Base-by-base conservation (phyloP, 2,329 filamentous ascomycete species). In the Bisporella sp. region DNA sequence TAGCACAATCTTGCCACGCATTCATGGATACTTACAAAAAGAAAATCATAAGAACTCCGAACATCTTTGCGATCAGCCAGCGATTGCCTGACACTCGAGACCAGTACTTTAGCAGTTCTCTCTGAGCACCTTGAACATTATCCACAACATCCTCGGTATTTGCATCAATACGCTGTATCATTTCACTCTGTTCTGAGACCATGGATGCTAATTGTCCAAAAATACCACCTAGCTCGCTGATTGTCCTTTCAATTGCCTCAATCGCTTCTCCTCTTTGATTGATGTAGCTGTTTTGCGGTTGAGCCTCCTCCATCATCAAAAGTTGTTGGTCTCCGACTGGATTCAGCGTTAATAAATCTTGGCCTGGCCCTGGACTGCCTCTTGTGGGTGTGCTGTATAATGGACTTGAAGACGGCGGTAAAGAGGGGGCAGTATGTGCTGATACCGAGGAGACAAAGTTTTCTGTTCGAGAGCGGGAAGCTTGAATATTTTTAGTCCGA, bases 131-230 rank as follows among this genome's bases (percentile, higher is more conserved):
- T 64, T 96, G 82, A n/a, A 99, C 92, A 62, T 99, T 99, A 64
- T 97, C 92, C 49, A 99, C 92, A 5, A 99, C 89, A 61, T 96
- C 91, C 64, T 99, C 93, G 1, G 92, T 96, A 68, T 97, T 96
- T 57, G 92, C 92, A 63, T 97, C 92, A 64, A 96, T 96, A 46
- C 92, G 79, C 70, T 97, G 89, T 58, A 99, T 95, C 86, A 96
- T 95, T 70, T 96, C 93, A 54, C 88, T 89, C 71, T 99, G 93
- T 68, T 99, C 92, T 49, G 87, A 89, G 31, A 99, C 93, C 93
- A 99, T 97, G 59, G 89, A 84, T 35, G 93, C 92, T 46, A 99
- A 73, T 69, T 99, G 92, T 6, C 90, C 89, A 66, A 97, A 97
- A 55, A 96, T 96, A 11, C 85, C 77, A 31, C 93, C 93, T 1